Conservation (phyloP, 768 basidiomycete genomes). For the Pholiota molesta region DNA sequence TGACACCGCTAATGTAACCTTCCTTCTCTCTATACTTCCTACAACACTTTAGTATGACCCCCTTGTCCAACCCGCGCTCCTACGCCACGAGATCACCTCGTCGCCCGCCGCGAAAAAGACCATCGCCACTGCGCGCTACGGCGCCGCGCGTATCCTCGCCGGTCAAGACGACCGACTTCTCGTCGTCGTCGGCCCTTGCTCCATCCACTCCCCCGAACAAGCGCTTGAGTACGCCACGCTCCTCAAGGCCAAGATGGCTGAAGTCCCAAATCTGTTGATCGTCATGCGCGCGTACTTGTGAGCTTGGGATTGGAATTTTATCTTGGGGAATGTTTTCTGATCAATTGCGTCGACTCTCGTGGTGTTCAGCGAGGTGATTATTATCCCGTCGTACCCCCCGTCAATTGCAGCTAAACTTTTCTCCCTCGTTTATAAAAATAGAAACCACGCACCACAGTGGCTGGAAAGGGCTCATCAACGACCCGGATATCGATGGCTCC, state of each 20-base stretch:
- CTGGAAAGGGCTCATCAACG: slow-evolving; percentile 96
- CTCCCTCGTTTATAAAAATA: slow-evolving; percentile 32
- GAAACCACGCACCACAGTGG: slow-evolving; percentile 99
- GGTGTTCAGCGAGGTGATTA: slow-evolving; percentile 35
- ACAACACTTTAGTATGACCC: slow-evolving; percentile 76
- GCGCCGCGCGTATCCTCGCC: slow-evolving; percentile 76
- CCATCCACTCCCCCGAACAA: slow-evolving; percentile 87
- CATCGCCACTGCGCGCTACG: slow-evolving; percentile 79
- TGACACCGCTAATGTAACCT: background rate
- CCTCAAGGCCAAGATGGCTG: slow-evolving; percentile 65
- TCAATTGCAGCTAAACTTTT: background rate
- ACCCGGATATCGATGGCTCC: slow-evolving; percentile 93
- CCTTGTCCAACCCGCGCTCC: slow-evolving; percentile 90
- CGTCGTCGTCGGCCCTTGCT: slow-evolving; percentile 95
- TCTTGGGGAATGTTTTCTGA: slow-evolving; percentile 9
- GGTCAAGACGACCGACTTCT: slow-evolving; percentile 86
- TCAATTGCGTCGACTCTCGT: background rate
- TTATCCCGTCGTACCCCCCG: background rate
- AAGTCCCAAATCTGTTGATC: slow-evolving; percentile 80
- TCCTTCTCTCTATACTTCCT: slow-evolving; percentile 4
- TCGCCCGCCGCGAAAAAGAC: slow-evolving; percentile 66
- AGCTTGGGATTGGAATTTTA: slow-evolving; percentile 30
- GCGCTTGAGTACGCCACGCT: slow-evolving; percentile 82
- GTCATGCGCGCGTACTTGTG: slow-evolving; percentile 98
- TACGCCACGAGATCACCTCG: slow-evolving; percentile 84